These are phyloP conservation scores for Globisporangium alternatum DNA, from an alignment of 352 stramenopile genomes.

Conservation along the genomic window DNA sequence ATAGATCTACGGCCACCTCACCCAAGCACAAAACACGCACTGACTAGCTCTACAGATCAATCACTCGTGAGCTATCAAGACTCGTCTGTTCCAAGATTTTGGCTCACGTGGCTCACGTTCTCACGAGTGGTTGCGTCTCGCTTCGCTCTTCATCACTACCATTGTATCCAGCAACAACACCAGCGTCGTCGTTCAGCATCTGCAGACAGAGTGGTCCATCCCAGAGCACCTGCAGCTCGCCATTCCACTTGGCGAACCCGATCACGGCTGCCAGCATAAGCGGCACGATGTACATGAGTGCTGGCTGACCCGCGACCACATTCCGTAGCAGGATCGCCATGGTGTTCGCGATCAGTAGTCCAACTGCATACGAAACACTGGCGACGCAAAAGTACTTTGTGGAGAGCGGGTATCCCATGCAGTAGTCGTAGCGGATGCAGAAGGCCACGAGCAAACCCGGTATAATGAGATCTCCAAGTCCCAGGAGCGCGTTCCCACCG, in stretches of 20 bases:
- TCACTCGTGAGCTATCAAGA: not conserved
- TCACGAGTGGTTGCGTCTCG: constrained; percentile 16
- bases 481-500: constrained; percentile 89
- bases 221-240: constrained; percentile 78
- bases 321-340: constrained; percentile 89
- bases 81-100: not conserved
- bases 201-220: constrained; percentile 43
- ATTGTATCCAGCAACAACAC: not conserved
- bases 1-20: not conserved
- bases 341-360: constrained; percentile 90
- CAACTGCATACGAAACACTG: constrained; percentile 81
- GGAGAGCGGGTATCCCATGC: constrained; percentile 46
- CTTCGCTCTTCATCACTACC: not conserved
- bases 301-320: constrained; percentile 88
- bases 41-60: not conserved
- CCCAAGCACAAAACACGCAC: not conserved
- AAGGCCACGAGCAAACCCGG: constrained; percentile 94
- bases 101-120: not conserved
- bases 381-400: constrained; percentile 75
- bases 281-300: constrained; percentile 95
- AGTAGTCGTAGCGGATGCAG: constrained; percentile 90
- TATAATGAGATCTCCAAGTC: constrained; percentile 96
- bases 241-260: constrained; percentile 44
- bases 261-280: constrained; percentile 75
- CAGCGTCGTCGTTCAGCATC: constrained; percentile 14